Evolutionary conservation across 1,284 basidiomycete genomes (phyloP), one percentile per base, ranked within the genome.

Genomic region (Boletellus deceptivus): DNA sequence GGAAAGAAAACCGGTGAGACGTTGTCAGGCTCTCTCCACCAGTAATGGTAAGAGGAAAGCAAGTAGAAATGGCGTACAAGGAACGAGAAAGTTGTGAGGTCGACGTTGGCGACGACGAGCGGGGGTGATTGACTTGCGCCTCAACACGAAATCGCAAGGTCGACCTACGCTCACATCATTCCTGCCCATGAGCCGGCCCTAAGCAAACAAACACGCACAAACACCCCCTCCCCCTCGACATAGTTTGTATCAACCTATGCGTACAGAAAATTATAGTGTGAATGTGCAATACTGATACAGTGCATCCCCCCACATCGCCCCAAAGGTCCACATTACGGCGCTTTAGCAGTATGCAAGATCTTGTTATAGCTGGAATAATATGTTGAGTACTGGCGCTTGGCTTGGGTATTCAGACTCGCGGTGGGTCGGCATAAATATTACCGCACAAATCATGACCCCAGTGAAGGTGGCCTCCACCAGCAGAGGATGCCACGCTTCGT

Each of bases 401-500:
- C 45, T 42, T 11, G n/a, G 11, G 13, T 34, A 22, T 27, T 52
- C 48, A 58, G 49, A 48, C 35, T 24, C 29, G 17, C 17, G 22
- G 17, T 29, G 10, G 11, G 7, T 20, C 29, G 24, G 31, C 10
- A 43, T 37, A 47, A n/a, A 41, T 16, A 48, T 27, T 24, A 42
- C 18, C 38, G 17, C 41, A 56, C 61, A 49, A 10, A 57, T 57
- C 49, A 59, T 57, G 57, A 64, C 22, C 62, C 62, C 50, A 36
- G 50, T 17, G 61, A 39, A 35, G 80, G 78, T 47, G 76, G 74
- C 36, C 74, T 70, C 78, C 82, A 84, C 82, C 82, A 84, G 22
- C 71, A 72, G 38, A 84, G 59, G 41, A 71, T 64, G 3, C 82
- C 82, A n/a, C 70, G 59, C 56, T 73, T 75, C 17, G 82, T 82